phyloP scores from a whole-genome alignment of 768 basidiomycete species.

The Megacollybia marginata region DNA sequence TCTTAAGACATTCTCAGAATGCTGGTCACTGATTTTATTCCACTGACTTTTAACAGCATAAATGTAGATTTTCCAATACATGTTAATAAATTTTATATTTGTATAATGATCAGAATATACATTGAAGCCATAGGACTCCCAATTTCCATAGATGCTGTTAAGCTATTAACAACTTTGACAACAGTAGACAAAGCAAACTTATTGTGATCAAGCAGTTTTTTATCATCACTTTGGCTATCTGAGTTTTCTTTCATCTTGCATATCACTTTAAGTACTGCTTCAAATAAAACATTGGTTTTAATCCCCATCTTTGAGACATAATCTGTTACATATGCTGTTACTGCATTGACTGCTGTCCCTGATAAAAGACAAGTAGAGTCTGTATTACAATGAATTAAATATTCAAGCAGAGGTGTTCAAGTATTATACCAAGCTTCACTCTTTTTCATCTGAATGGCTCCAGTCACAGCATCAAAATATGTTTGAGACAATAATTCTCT shows the following conservation, averaged over 20 bases:
- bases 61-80: conserved; percentile 8
- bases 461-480: conserved; percentile 7
- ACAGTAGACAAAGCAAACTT: conserved; percentile 15
- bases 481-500: no score
- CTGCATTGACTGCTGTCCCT: conserved; percentile 27
- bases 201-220: conserved; percentile 6
- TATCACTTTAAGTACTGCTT: conserved; percentile 15
- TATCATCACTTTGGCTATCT: conserved; percentile 13
- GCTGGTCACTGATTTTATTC: no score
- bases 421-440: no score
- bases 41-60: not conserved
- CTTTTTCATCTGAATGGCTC: conserved; percentile 22
- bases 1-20: no score
- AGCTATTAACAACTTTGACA: conserved; percentile 14
- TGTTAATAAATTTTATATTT: conserved; percentile 5
- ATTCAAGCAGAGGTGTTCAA: conserved; percentile 17
- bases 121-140: not conserved
- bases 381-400: conserved; percentile 26
- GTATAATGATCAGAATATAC: not conserved
- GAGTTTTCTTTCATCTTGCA: no score
- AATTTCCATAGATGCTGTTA: conserved; percentile 4
- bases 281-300: conserved; percentile 27
- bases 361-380: conserved; percentile 25
- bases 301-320: conserved; percentile 27
- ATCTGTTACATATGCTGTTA: conserved; percentile 26